These are phyloP conservation scores for Colletotrichum sp. DNA, from an alignment of 2,329 filamentous ascomycete species.

Conservation along the genomic window DNA sequence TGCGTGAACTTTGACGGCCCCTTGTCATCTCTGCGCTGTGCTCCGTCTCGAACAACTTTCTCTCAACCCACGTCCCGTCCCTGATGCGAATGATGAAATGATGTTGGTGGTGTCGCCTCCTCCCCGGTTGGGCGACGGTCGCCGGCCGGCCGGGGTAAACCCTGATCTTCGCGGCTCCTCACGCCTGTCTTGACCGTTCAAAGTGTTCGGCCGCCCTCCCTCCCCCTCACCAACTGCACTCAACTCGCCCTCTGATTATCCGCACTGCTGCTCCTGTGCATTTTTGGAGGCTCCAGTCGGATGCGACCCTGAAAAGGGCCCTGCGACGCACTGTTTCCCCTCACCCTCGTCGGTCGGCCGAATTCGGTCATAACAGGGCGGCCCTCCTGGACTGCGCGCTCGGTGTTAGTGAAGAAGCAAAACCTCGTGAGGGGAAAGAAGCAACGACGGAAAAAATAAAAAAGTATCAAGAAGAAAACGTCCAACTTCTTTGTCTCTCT, in stretches of 20 bases:
- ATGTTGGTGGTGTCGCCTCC: not conserved
- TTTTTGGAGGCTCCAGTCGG: not conserved
- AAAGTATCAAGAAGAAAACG: not conserved
- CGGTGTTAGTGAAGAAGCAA: constrained; percentile 6
- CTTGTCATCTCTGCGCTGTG: not conserved
- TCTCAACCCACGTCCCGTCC: not conserved
- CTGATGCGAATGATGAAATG: not conserved
- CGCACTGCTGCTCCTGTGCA: not conserved
- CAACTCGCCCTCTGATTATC: not conserved
- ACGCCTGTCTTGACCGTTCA: not conserved
- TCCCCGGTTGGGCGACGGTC: not conserved
- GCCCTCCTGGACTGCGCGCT: not conserved
- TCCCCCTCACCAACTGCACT: not conserved
- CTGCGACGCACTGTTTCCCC: not conserved
- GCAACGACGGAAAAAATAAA: not conserved
- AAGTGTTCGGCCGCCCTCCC: not conserved
- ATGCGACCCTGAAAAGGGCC: not conserved
- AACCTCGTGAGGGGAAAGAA: not conserved
- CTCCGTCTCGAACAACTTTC: not conserved
- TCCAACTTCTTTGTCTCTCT: not conserved
- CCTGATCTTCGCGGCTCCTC: constrained; percentile 5
- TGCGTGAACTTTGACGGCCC: not conserved
- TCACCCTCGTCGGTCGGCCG: not conserved
- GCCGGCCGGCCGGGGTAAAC: not conserved
- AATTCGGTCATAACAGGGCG: not conserved